Evolutionary conservation across 1,284 basidiomycete genomes (phyloP).

Genomic region (Phellinidium pouzarii): DNA sequence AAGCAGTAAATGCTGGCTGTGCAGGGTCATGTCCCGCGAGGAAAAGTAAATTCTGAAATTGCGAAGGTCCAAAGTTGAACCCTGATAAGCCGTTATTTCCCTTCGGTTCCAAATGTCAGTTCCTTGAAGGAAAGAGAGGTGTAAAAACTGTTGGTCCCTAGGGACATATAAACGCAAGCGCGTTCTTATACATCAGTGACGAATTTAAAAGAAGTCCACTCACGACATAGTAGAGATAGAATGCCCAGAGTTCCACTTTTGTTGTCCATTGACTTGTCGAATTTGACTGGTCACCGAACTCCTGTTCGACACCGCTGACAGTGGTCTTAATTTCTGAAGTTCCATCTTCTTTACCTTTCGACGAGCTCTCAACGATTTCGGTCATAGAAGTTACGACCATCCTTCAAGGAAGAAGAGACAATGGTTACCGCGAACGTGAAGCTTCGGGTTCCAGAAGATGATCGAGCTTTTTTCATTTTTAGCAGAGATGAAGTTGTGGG

Average conservation of each 20-base stretch:
- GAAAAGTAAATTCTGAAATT: conserved; percentile 71
- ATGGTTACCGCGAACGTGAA: not conserved
- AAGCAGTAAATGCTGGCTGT: conserved; percentile 43
- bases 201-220: conserved; percentile 18
- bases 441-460: not conserved
- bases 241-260: conserved; percentile 57
- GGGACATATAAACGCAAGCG: too few relatives aligned
- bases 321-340: conserved; percentile 2
- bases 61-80: conserved; percentile 72
- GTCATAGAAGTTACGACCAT: not conserved
- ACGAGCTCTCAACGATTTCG: not conserved
- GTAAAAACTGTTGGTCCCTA: not conserved
- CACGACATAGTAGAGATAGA: conserved; percentile 64
- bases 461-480: too few relatives aligned
- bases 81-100: conserved; percentile 68
- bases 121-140: not conserved
- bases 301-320: not conserved
- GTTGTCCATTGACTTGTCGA: conserved; percentile 34
- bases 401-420: not conserved
- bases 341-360: not conserved
- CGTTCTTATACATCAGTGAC: conserved; percentile 1
- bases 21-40: conserved; percentile 64
- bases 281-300: not conserved
- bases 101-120: conserved; percentile 23
- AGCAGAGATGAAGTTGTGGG: not conserved